Evolutionary conservation across 2,329 filamentous ascomycete species (phyloP), one percentile per base, ranked within the genome.

Genomic region (Trichoderma sp.): DNA sequence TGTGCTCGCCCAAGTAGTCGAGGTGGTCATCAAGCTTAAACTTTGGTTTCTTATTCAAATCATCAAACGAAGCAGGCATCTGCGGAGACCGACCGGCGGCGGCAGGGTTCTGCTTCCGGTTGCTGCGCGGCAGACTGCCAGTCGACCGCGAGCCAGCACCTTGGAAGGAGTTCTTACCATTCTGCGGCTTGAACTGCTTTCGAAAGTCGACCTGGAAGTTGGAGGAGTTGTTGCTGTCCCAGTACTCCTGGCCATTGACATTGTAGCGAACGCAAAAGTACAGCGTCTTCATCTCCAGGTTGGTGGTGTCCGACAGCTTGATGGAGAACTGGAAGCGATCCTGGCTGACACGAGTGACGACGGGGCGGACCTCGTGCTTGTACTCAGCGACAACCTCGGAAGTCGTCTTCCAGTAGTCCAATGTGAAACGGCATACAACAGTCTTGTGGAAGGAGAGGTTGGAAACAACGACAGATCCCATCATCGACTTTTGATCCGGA

Each of bases 371-470:
- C 80, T 96, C 92, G 71, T 92, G 88, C 78, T 90, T 91, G 82
- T 88, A 99, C 75, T 97, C 94, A n/a, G 93, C 95, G 47, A 87
- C 86, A 1, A 98, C 92, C 78, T 99, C 96, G 0, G 96, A 99
- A 0, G 94, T 96, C 0, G 96, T 99, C 85, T 97, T 97, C 96
- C 96, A 99, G 82, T 97, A 96, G 79, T 99, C 96, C 58, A 97
- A 87, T 0, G 96, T 99, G 80, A 99, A 99, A 62, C 96, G 89
- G 79, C 93, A 95, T n/a, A 91, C 89, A 66, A 99, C 93, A 6
- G 85, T 80, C 81, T 99, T 99, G 66, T 94, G 88, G 81, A 97
- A 99, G 0, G 94, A 89, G 55, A 98, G 81, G 80, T 99, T 99
- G 77, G 91, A 89, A 27, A 97, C 94, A 8, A 89, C 92, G 64